Base-by-base conservation (phyloP, 2,329 filamentous ascomycete genomes). In the Microdochium trichocladiopsis region DNA sequence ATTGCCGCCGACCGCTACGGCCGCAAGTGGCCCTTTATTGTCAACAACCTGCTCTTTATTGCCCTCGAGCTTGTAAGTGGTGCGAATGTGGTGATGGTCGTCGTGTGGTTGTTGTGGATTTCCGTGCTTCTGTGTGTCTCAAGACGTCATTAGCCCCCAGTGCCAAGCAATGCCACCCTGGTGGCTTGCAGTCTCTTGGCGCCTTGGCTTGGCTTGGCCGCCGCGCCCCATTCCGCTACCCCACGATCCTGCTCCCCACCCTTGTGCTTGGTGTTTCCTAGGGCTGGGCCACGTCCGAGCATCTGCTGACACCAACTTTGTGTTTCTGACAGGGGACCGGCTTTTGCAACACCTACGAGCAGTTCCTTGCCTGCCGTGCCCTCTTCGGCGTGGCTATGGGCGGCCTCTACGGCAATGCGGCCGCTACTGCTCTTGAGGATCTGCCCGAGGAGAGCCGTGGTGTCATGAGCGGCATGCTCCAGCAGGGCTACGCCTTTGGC, bases 321-420 rank as follows among this genome's bases (percentile, higher is more conserved):
- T n/a, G n/a, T n/a, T n/a, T n/a, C n/a, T n/a, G n/a, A 1, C 48
- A 79, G 74, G 76, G 74, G 16, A 90, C 87, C 36, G 87, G 86
- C 53, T 90, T 88, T 64, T 80, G 79, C 56, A 66, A 74, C 0
- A 90, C 83, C 0, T 90, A 88, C 61, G 61, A 73, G 49, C 80
- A 88, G 58, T 93, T 93, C 63, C 73, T 94, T 22, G 87, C 84
- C 11, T 87, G 88, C 11, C 78, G 89, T 41, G 83, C 84, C 43
- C 72, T 93, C 2, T 93, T 92, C 62, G 89, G 88, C 47, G 68
- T 93, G 45, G 88, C 88, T 60, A 93, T 93, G 88, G 89, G 89
- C 37, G 89, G 88, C 58, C 59, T 92, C 2, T 84, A 91, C 67
- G 89, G 89, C 52, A 90, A 90, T 60, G 87, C 86, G 2, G 86